phyloP scores from a whole-genome alignment of 352 stramenopile genomes.

The Elongisporangium anandrum region DNA sequence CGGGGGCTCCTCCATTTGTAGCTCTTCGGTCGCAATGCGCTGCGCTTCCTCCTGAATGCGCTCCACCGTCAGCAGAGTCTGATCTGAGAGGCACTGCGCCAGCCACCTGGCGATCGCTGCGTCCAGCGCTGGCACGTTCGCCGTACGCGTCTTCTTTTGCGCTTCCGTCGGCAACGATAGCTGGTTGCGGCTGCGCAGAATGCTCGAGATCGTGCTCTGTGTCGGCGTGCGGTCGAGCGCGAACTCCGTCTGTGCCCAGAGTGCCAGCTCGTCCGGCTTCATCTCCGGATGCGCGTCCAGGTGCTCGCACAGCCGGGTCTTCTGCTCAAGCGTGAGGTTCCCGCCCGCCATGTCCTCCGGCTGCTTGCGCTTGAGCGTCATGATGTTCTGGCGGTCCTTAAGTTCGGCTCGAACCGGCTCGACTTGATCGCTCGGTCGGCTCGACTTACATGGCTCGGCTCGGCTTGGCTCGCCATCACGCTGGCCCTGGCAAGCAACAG shows the following conservation, averaged over 20 bases:
- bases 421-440: not conserved
- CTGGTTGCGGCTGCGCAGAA: slow-evolving; percentile 38
- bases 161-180: slow-evolving; percentile 26
- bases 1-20: not conserved
- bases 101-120: slow-evolving; percentile 42
- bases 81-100: slow-evolving; percentile 18
- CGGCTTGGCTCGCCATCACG: not conserved
- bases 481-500: too few species aligned
- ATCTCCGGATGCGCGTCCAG: slow-evolving; percentile 44
- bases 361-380: not conserved
- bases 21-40: slow-evolving; percentile 14
- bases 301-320: slow-evolving; percentile 47
- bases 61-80: slow-evolving; percentile 18
- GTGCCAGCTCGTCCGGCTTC: slow-evolving; percentile 45
- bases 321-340: slow-evolving; percentile 64
- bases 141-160: slow-evolving; percentile 34
- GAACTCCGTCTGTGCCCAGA: slow-evolving; percentile 54
- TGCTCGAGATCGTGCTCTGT: slow-evolving; percentile 62
- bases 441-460: too few species aligned
- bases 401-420: not conserved
- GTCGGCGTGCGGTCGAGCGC: slow-evolving; percentile 39
- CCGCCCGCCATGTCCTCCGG: not conserved
- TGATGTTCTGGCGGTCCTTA: not conserved
- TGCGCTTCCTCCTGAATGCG: slow-evolving; percentile 32
- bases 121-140: slow-evolving; percentile 52